A percentile compares a stretch with the other conserved stretches of the same genome.
These are phyloP conservation scores for Przewalskia tangutica DNA, from an alignment of 257 asterid genomes.

Conservation along the genomic window DNA sequence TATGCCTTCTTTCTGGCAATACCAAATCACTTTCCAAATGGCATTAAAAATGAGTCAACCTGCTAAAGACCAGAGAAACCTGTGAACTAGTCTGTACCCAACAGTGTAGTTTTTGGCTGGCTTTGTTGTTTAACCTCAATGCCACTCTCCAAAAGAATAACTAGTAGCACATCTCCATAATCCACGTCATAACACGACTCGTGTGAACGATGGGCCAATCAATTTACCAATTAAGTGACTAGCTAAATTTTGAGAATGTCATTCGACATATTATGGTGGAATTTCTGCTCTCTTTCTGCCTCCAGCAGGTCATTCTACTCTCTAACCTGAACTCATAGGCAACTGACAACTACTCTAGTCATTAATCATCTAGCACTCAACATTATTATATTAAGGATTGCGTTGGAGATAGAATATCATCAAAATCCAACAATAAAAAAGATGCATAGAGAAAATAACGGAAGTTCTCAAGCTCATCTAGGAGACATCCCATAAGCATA, in stretches of 20 bases:
- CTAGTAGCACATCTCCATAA: background rate
- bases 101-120: background rate
- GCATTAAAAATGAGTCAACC: background rate
- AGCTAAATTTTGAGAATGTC: background rate
- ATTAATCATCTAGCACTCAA: background rate
- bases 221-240: background rate
- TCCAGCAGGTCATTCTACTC: background rate
- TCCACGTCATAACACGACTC: background rate
- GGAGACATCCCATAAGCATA: constrained; percentile 21
- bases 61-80: background rate
- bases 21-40: background rate
- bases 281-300: background rate
- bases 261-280: background rate
- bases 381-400: background rate
- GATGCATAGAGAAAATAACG: background rate
- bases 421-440: background rate
- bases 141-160: background rate
- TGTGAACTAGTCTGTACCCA: background rate
- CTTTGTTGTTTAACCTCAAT: background rate
- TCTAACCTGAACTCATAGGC: background rate
- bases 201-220: background rate
- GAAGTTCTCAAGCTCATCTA: background rate
- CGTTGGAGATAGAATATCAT: background rate
- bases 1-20: background rate
- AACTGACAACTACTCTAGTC: background rate